Base-by-base conservation (phyloP, 495 filamentous ascomycete species). In the Penicillium lagena region DNA sequence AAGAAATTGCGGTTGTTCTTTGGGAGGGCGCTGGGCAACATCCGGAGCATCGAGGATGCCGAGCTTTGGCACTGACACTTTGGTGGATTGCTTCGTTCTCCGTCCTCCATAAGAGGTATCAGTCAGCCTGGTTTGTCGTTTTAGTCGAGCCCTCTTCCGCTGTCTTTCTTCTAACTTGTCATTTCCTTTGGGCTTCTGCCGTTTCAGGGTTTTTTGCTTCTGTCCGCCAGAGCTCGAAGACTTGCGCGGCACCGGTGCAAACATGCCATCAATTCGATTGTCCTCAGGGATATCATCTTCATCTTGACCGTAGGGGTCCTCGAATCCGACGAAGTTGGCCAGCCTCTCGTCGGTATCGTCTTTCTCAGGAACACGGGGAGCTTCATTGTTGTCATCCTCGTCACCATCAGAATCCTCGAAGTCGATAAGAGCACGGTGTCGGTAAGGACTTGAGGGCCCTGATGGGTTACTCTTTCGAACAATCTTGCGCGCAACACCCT, bases 1-100 rank as follows among this genome's bases (percentile, higher is more conserved):
- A 14, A 96, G 66, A 55, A 97, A 97, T 28, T 68, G 66, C 6
- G 93, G 90, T 7, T 70, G 61, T 12, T 67, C 49, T 9, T 50
- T 46, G 13, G 47, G 53, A 40, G 62, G 40, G 38, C 46, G 45
- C 30, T 42, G 42, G 29, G 55, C 60, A 30, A 67, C 67, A 52
- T 68, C 76, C 30, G 79, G 70, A 29, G 82, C 80, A 74, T 96
- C 90, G 15, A 95, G 47, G 40, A 91, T 81, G 41, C 85, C 78
- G 29, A 91, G 61, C 28, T 58, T 64, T n/a, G 80, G 84, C 54
- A 31, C 29, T 51, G 39, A 27, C 8, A 29, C 38, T 28, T 46
- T 39, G 9, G 52, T 45, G 9, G 45, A 41, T 40, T 54, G 52
- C 29, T 60, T 64, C n/a, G 39, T 56, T 41, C 48, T 66, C 12